Base-by-base conservation (phyloP, 306 rosid genomes). In the Inga oerstediana region DNA sequence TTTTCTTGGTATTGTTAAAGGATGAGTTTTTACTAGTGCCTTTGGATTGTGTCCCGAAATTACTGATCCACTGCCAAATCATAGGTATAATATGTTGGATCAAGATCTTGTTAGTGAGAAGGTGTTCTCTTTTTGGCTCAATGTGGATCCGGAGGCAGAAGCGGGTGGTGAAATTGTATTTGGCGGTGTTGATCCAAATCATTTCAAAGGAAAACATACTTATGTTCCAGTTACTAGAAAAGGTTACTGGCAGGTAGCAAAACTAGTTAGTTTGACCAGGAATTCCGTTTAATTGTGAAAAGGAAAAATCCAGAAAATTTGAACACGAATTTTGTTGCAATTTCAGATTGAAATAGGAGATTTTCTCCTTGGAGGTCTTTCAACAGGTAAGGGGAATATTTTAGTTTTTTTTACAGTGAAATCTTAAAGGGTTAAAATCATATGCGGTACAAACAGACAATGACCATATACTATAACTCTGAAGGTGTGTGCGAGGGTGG, bases 41-140 rank as follows among this genome's bases (percentile, higher is more conserved):
- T 81, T 59, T 48, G n/a, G 34, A 24, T 76, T 73, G 59, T 78
- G 72, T 65, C 46, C 43, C 59, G 74, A 66, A 81, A 56, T 77
- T 77, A 74, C 65, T 65, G 59, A 80, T 83, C 75, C 54, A 74
- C 81, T 74, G 46, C 80, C 14, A 65, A 75, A 81, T 70, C 80
- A 73, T 82, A 94, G 98, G 98, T 91, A 91, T 85, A 89, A 88
- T 79, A 88, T 92, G 94, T 48, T 93, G 74, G 79, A 90, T 32
- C 94, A 94, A 87, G 79, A 80, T 24, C 92, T 91, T 71, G 81
- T 94, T 3, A 13, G 77, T 14, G 94, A 91, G 69, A 81, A 92
- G 77, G 94, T 94, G 62, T 94, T 94, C 91, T 94, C 97, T 51
- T 92, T 94, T 81, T 94, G 97, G 98, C 93, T 94, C 45, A 91